These are phyloP conservation scores for Botrytis fragariae DNA, from an alignment of 2,329 filamentous ascomycete genomes.

Conservation along the genomic window DNA sequence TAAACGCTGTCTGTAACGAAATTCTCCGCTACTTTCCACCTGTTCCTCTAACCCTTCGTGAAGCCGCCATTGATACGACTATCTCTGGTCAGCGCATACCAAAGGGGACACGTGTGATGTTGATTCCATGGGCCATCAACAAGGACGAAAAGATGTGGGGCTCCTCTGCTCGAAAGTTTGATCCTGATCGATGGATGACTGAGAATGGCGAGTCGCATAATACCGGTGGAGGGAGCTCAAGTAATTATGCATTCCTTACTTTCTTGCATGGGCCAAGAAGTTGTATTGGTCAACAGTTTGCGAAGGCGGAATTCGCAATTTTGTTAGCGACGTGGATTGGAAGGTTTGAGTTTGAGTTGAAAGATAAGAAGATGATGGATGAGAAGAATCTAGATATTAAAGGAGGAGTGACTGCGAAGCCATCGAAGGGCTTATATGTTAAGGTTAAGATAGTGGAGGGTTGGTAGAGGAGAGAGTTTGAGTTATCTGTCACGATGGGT, in stretches of 20 bases:
- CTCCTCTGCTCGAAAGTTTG: slow-evolving; percentile 68
- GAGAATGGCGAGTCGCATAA: slow-evolving; percentile 41
- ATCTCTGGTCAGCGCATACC: slow-evolving; percentile 66
- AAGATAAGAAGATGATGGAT: slow-evolving; percentile 59
- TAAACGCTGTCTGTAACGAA: slow-evolving; percentile 77
- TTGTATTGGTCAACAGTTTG: slow-evolving; percentile 81
- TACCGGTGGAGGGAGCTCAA: slow-evolving; percentile 66
- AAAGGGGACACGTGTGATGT: slow-evolving; percentile 65
- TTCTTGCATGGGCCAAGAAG: slow-evolving; percentile 84
- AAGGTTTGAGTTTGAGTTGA: slow-evolving; percentile 63
- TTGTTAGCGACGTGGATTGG: slow-evolving; percentile 76
- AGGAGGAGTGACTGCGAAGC: slow-evolving; percentile 68
- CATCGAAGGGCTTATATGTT: slow-evolving; percentile 69
- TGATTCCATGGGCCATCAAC: slow-evolving; percentile 68
- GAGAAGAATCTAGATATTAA: slow-evolving; percentile 66
- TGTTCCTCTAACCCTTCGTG: slow-evolving; percentile 67
- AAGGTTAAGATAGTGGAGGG: slow-evolving; percentile 64
- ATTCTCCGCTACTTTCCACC: slow-evolving; percentile 71
- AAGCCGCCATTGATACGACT: slow-evolving; percentile 61
- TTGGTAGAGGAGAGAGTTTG: slow-evolving; percentile 49
- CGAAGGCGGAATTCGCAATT: slow-evolving; percentile 80
- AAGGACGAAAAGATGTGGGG: slow-evolving; percentile 71
- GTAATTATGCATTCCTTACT: slow-evolving; percentile 75
- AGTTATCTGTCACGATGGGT: neutral
- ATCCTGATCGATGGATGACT: slow-evolving; percentile 74